phyloP scores from a whole-genome alignment of 495 filamentous ascomycete species.

The Penicillium steckii region DNA sequence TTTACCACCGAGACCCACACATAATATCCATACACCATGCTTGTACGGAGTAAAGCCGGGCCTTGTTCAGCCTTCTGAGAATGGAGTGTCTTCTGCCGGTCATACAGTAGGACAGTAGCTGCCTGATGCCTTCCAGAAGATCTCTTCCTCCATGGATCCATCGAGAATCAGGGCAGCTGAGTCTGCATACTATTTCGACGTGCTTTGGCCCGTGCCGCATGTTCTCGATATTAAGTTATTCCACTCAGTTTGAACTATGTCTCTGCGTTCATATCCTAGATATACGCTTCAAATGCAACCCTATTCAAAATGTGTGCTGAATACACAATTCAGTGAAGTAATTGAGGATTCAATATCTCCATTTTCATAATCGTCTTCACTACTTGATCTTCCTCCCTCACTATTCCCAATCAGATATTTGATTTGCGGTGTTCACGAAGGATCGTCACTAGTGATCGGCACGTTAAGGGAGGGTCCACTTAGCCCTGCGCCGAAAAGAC shows the following conservation, averaged over 20 bases:
- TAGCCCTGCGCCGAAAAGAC: not conserved
- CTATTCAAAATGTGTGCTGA: no score
- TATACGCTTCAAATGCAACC: no score
- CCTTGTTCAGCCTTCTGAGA: no score
- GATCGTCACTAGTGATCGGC: conserved; percentile 4
- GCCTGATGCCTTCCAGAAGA: not conserved
- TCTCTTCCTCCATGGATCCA: not conserved
- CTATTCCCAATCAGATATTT: not conserved
- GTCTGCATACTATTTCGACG: not conserved
- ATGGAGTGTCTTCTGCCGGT: no score
- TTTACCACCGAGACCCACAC: not conserved
- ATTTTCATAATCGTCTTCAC: no score
- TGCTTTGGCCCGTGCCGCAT: not conserved
- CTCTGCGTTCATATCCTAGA: not conserved
- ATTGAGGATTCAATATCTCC: no score
- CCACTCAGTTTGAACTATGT: not conserved
- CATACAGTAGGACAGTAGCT: no score
- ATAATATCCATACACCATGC: no score
- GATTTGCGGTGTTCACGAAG: not conserved
- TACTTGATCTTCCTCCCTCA: no score
- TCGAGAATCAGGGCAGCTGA: no score
- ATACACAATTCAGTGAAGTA: no score
- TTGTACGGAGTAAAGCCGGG: not conserved
- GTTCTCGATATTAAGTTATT: not conserved
- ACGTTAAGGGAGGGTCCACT: not conserved